Percentiles rank a stretch among this genome's conserved stretches.
These are phyloP conservation scores for Talaromyces nanjingensis DNA, from an alignment of 495 filamentous ascomycete genomes.

Conservation along the genomic window DNA sequence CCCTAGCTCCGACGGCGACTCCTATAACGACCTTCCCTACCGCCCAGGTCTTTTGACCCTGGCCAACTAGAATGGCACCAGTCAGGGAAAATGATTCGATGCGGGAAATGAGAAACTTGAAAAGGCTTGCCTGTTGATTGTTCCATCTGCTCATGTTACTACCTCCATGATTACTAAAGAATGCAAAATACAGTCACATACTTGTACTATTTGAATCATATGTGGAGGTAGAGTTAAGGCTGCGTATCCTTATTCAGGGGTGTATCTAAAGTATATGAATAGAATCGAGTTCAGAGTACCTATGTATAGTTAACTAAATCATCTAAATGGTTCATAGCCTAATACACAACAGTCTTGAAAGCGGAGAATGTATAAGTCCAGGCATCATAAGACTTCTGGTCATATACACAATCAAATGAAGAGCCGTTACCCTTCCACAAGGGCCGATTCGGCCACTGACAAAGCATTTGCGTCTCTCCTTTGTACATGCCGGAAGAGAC, in stretches of 20 bases:
- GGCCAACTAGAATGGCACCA: not conserved
- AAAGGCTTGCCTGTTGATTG: not conserved
- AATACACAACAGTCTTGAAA: not conserved
- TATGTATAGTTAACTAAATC: no score
- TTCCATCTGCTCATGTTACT: not conserved
- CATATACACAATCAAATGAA: not conserved
- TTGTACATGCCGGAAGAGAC: not conserved
- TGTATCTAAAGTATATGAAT: no score
- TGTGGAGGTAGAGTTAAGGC: no score
- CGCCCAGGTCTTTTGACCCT: slow-evolving; percentile 32
- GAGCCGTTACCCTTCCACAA: not conserved
- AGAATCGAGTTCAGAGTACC: no score
- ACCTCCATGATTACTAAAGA: not conserved
- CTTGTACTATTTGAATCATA: no score
- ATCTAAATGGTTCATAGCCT: not conserved
- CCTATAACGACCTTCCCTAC: slow-evolving; percentile 41
- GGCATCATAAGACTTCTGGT: not conserved
- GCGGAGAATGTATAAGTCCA: not conserved
- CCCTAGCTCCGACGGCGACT: slow-evolving; percentile 18
- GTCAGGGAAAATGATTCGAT: not conserved
- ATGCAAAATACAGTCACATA: not conserved
- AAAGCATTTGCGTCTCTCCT: not conserved
- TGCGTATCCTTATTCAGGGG: no score
- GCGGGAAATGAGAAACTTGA: not conserved
- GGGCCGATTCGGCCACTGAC: not conserved